Conservation (phyloP, 2,329 filamentous ascomycete species). For the Apiospora arundinis region DNA sequence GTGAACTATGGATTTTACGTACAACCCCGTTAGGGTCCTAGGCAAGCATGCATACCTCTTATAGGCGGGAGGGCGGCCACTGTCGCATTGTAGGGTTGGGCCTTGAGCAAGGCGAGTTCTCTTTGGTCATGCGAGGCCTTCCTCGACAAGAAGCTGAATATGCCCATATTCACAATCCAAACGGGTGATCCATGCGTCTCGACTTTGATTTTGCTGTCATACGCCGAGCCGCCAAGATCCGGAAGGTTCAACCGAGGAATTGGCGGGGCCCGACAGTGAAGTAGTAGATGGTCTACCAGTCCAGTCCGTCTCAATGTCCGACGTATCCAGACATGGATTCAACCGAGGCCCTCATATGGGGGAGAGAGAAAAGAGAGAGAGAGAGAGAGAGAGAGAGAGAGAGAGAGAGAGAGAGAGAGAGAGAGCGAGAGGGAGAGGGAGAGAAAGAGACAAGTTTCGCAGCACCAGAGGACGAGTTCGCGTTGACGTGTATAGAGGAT, state of each 20-base stretch:
- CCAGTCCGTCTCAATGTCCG: background rate
- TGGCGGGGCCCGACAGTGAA: background rate
- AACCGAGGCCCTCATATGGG: background rate
- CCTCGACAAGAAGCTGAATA: conserved; percentile 43
- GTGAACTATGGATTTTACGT: conserved; percentile 28
- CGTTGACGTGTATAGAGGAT: background rate
- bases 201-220: background rate
- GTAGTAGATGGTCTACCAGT: background rate
- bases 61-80: conserved; percentile 45
- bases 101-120: conserved; percentile 36
- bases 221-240: background rate
- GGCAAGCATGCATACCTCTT: conserved; percentile 40
- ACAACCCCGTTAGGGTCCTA: conserved; percentile 29
- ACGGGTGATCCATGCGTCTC: background rate
- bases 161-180: conserved; percentile 39
- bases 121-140: conserved; percentile 32
- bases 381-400: background rate
- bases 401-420: background rate
- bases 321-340: conserved; percentile 1
- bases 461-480: background rate
- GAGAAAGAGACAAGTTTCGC: background rate
- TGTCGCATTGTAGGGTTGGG: conserved; percentile 46
- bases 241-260: background rate
- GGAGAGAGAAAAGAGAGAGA: background rate
- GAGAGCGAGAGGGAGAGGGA: no score